Evolutionary conservation across 768 basidiomycete genomes (phyloP), one percentile per base, ranked within the genome.

Genomic region (Hericium coralloides): DNA sequence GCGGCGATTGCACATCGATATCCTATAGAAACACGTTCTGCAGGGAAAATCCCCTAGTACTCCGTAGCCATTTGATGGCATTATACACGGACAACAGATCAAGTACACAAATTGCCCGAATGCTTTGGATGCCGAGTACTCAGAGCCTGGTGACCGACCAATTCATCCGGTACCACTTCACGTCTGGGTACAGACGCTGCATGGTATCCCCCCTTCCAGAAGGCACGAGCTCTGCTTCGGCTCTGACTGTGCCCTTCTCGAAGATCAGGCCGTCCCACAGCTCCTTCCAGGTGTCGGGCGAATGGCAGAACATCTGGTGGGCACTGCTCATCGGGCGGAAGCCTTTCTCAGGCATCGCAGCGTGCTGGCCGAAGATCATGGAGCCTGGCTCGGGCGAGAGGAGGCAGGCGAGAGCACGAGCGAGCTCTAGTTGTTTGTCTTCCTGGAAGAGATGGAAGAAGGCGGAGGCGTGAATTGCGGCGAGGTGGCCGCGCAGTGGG

Each of bases 381-480:
- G 78, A 77, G 2, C 79, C 79, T 1, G 75, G 71, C 23, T 64
- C 62, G 1, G 72, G 73, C 0, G 73, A 70, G n/a, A 80, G 70
- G 5, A 81, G 64, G 8, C 68, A 68, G 1, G 75, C 77, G 26
- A 80, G 63, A 12, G 67, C 65, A 17, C 64, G 68, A 2, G 76
- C 79, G 49, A 81, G 66, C 36, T 72, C 61, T 12, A 66, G 56
- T 60, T 82, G 80, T 26, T 67, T 54, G 7, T 60, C 67, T 58
- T 74, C 69, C 55, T 60, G 55, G 65, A 82, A 82, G 31, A 82
- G 64, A 65, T 74, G 70, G 64, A 84, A 83, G 65, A 83, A 69
- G 6, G 79, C 77, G 20, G 75, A 69, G 1, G 75, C 73, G 62
- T 82, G 76, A 12, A 84, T 78, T 6, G 66, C 76, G 14, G 78